Percentiles rank a stretch among this genome's conserved stretches.
Evolutionary conservation across 305 asterid genomes (phyloP).

Genomic region (Solanum hybrid): DNA sequence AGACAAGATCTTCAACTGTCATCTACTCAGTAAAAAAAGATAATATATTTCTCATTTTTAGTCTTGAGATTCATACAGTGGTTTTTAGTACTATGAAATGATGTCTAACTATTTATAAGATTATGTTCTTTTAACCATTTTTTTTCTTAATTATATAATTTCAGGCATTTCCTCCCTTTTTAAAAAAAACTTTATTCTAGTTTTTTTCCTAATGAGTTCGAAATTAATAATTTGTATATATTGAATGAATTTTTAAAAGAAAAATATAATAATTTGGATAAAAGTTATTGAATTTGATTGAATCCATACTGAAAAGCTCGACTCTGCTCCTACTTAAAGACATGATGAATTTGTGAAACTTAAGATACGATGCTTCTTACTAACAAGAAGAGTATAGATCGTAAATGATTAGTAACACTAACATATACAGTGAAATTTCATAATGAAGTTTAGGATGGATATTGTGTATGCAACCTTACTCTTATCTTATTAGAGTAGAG

Average conservation of each 20-base stretch:
- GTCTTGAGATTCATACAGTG: not conserved
- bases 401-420: not conserved
- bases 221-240: not conserved
- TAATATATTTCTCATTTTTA: not conserved
- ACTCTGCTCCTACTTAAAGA: not conserved
- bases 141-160: not conserved
- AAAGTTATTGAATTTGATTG: not conserved
- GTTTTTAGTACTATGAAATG: not conserved
- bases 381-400: not conserved
- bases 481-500: not conserved
- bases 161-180: not conserved
- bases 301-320: not conserved
- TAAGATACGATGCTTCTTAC: not conserved
- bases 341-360: not conserved
- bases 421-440: not conserved
- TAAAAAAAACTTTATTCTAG: not conserved
- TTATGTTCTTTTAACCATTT: not conserved
- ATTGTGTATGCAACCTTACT: not conserved
- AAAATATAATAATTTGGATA: not conserved
- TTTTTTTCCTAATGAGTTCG: too few relatives aligned
- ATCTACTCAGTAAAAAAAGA: not conserved
- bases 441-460: not conserved
- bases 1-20: not conserved
- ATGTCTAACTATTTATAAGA: not conserved
- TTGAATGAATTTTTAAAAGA: not conserved